These are phyloP conservation scores for Chondrus crispus DNA, from an alignment of 23 red algal species.

Conservation along the genomic window DNA sequence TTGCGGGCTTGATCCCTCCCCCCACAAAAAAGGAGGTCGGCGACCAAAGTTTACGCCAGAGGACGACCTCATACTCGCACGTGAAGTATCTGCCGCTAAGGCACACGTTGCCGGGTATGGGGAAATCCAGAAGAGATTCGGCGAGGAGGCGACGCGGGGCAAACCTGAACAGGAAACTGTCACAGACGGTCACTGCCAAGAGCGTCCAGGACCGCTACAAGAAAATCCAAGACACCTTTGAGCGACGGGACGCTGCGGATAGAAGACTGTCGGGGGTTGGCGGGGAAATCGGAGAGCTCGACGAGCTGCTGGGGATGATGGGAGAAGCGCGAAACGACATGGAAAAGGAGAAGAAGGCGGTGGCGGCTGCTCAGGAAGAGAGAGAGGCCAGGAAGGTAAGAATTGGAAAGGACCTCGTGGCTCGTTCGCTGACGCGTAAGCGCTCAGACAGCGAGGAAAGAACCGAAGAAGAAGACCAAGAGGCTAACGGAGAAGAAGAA, in stretches of 20 bases:
- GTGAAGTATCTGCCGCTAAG: not conserved
- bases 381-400: not conserved
- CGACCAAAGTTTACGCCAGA: not conserved
- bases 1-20: too few species aligned
- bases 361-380: not conserved
- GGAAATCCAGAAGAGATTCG: not conserved
- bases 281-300: not conserved
- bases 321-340: not conserved
- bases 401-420: not conserved
- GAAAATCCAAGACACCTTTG: not conserved
- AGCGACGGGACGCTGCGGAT: not conserved
- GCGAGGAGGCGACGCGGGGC: not conserved
- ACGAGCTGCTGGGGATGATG: not conserved
- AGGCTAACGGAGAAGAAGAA: not conserved
- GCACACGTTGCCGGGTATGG: not conserved
- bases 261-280: not conserved
- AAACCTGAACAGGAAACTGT: not conserved
- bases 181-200: not conserved
- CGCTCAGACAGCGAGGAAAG: too few species aligned
- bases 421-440: not conserved
- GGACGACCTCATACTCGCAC: not conserved
- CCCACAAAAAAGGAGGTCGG: not conserved
- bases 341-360: not conserved
- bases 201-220: not conserved
- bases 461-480: not conserved